Base-by-base conservation (phyloP, 2,329 filamentous ascomycete species). In the Colletotrichum camelliae region DNA sequence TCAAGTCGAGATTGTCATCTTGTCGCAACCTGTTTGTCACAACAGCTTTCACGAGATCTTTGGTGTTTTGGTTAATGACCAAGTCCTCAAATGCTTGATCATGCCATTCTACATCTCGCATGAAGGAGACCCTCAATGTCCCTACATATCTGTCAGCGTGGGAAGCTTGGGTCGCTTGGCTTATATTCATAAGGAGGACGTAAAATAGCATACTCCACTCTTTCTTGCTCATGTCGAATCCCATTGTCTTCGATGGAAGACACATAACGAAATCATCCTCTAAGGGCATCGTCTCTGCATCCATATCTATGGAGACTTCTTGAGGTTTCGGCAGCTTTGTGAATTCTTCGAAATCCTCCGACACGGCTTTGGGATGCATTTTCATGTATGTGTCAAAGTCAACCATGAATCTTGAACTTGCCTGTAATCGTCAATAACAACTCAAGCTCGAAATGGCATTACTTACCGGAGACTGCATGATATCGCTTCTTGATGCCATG, bases 21-120 rank as follows among this genome's bases (percentile, higher is more conserved):
- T 16, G 76, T 52, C 55, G 80, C 79, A 35, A 77, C 74, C 13
- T 74, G 79, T 10, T 64, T 8, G 24, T 66, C 3, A 84, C 81
- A 2, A 84, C 76, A 1, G 83, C 82, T 68, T 80, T 76, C 5
- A 84, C 79, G 6, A 84, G 77, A 21, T 81, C 80, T 62, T 84
- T 84, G 8, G 74, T 79, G 33, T 78, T 67, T 3, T 7, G 2
- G 6, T 74, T 43, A 15, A 80, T 37, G 2, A 80, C 79, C 15
- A 80, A 60, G 7, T 71, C 18, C 5, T 81, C 61, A 31, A 79
- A 80, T 2, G 79, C 77, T 12, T 72, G 39, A 33, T 74, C 71
- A 66, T 80, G 76, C 78, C 78, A 80, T 1, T n/a, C 4, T 1
- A 74, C 60, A 4, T 64, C 58, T 18, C 27, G 7, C 3, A 74